Base-by-base conservation (phyloP, 306 rosid genomes). In the Pyrus pyrifolia region DNA sequence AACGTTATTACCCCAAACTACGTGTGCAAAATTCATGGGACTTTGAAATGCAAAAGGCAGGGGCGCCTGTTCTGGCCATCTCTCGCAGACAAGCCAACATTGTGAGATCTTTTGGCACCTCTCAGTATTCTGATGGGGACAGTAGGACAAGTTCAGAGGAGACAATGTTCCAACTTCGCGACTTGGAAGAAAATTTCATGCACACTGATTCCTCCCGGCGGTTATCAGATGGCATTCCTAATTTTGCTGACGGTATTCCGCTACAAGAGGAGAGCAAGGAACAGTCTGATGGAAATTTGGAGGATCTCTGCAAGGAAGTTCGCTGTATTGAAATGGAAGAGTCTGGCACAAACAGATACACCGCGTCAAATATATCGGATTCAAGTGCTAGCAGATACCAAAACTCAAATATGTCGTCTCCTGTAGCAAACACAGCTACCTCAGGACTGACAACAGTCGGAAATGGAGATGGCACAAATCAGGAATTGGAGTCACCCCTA, bases 301-400 rank as follows among this genome's bases (percentile, higher is more conserved):
- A 86, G 68, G 93, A 87, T 23, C 71, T 67, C 71, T 90, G 96
- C 84, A 91, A 81, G 88, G 99, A 91, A 79, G 97, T 87, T 76
- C 87, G 89, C 70, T 92, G 97, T 86, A 86, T 89, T 83, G 98
- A 87, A 84, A 81, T 79, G 72, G 96, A 87, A 75, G 90, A 87
- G 58, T 31, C 80, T 19, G 57, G 74, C 68, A 60, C 76, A 76
- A 79, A 81, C 69, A 82, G 85, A 74, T 80, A 80, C 22, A 30
- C 49, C 75, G 83, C 49, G 38, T 67, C 90, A 57, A 82, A 86
- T 68, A 73, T 38, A 7, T 77, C 80, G 76, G 85, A 76, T 79
- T 84, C 83, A 67, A 84, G 85, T 80, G 81, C 81, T 76, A 83
- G 76, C 63, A 74, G 81, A 73, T 86, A 83, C 74, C 38, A 71